A percentile compares a stretch with the other conserved stretches of the same genome.
Evolutionary conservation across 805 yeast species (phyloP).

Genomic region (Yamadazyma phyllophila): DNA sequence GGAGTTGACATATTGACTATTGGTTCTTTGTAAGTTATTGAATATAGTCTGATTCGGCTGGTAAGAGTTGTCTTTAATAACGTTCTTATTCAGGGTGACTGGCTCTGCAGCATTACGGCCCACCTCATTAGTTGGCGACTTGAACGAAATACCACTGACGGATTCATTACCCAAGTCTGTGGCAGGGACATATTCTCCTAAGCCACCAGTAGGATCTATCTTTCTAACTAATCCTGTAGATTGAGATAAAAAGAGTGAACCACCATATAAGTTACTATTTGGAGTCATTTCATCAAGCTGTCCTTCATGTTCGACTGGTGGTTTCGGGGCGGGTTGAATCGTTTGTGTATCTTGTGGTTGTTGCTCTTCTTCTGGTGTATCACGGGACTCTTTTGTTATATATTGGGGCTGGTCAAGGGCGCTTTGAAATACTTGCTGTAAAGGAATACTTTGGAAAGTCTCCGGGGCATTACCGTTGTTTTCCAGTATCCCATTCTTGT

Average conservation of each 20-base stretch:
- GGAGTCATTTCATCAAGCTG: slow-evolving; percentile 7
- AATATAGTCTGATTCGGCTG: slow-evolving; percentile 44
- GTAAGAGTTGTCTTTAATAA: slow-evolving; percentile 35
- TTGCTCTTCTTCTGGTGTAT: not conserved
- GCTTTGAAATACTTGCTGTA: slow-evolving; percentile 16
- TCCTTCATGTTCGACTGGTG: not conserved
- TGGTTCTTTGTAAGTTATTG: slow-evolving; percentile 40
- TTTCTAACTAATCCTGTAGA: slow-evolving; percentile 42
- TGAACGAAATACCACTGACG: slow-evolving; percentile 28
- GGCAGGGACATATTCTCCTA: not conserved
- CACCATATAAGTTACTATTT: slow-evolving; percentile 38
- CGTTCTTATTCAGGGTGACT: slow-evolving; percentile 29
- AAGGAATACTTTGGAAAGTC: slow-evolving; percentile 8
- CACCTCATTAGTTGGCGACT: slow-evolving; percentile 25
- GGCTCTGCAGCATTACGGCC: slow-evolving; percentile 27
- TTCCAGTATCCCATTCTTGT: not conserved
- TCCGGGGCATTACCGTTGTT: not conserved
- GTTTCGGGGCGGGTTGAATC: not conserved
- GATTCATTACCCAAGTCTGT: slow-evolving; percentile 1
- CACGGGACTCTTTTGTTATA: not conserved
- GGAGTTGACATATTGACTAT: slow-evolving; percentile 29
- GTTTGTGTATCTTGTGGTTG: not conserved
- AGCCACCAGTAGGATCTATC: slow-evolving; percentile 20
- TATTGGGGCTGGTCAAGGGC: slow-evolving; percentile 14
- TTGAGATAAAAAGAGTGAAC: slow-evolving; percentile 41